Percentiles rank a stretch among this genome's conserved stretches.
Evolutionary conservation across 108 stramenopile genomes (phyloP).

Genomic region (Fistulifera pelliculosa): DNA sequence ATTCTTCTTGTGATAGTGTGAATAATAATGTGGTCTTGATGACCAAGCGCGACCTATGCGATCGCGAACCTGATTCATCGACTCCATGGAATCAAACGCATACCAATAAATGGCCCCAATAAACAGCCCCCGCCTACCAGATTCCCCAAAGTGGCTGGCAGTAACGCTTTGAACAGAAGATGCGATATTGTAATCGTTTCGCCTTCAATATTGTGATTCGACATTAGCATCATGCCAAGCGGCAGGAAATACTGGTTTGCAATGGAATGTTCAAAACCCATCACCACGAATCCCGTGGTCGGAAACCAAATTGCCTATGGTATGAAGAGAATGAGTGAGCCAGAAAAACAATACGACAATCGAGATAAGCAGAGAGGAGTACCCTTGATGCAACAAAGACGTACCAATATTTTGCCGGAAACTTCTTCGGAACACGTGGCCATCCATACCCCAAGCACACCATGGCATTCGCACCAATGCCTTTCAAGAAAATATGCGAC

Average conservation of each 20-base stretch:
- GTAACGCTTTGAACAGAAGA: constrained; percentile 12
- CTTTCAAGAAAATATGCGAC: constrained; percentile 26
- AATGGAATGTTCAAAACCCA: constrained; percentile 52
- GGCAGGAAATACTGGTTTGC: constrained; percentile 77
- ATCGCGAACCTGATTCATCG: neutral
- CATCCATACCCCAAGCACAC: constrained; percentile 41
- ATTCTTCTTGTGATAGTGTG: too few species aligned
- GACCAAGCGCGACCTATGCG: too few species aligned
- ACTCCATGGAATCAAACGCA: constrained; percentile 27
- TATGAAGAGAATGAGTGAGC: constrained; percentile 20
- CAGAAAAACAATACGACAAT: constrained; percentile 10
- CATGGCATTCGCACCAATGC: constrained; percentile 36
- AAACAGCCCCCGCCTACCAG: constrained; percentile 29
- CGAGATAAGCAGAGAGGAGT: constrained; percentile 27
- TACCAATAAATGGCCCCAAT: constrained; percentile 40
- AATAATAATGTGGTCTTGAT: too few species aligned
- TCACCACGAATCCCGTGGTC: constrained; percentile 31
- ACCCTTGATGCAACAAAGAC: too few species aligned
- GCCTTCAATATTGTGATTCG: neutral
- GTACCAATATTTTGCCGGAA: constrained; percentile 28
- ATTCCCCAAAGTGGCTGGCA: constrained; percentile 16
- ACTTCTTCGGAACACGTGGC: constrained; percentile 33
- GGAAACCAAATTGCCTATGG: constrained; percentile 41
- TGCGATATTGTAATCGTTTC: constrained; percentile 12
- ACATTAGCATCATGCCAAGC: constrained; percentile 44